phyloP scores from a whole-genome alignment of 768 basidiomycete genomes.

The Dendrothele bispora region DNA sequence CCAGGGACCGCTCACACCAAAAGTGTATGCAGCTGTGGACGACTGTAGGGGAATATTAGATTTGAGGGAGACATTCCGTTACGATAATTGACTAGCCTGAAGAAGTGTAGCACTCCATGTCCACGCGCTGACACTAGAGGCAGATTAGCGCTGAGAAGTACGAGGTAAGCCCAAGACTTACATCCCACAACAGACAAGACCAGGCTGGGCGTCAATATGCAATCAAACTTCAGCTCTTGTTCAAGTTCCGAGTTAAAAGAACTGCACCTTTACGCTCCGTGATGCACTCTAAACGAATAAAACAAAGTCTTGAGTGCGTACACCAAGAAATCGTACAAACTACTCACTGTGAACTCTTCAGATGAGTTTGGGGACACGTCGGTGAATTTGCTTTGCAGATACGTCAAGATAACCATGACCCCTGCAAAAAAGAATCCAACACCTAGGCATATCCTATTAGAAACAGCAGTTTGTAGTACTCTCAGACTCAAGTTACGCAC shows the following conservation, averaged over 20 bases:
- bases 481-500: conserved; percentile 20
- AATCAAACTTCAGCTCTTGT: neutral
- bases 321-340: neutral
- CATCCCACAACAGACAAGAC: conserved; percentile 51
- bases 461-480: neutral
- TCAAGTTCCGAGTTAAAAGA: neutral
- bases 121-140: conserved; percentile 48
- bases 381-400: conserved; percentile 46
- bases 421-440: conserved; percentile 52
- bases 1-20: conserved; percentile 53
- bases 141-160: neutral
- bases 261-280: conserved; percentile 40
- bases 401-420: conserved; percentile 45
- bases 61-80: too few relatives aligned
- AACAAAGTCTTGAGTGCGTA: neutral
- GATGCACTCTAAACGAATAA: conserved; percentile 37
- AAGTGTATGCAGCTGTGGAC: conserved; percentile 51
- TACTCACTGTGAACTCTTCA: conserved; percentile 47
- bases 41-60: too few relatives aligned
- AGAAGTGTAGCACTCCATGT: conserved; percentile 58
- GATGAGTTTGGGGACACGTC: conserved; percentile 44
- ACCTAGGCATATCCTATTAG: conserved; percentile 24
- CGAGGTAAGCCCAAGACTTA: conserved; percentile 15
- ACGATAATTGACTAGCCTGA: too few relatives aligned
- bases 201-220: conserved; percentile 43